Conservation (phyloP, 441 rosid genomes). For the Pelargonium cotyledonis region DNA sequence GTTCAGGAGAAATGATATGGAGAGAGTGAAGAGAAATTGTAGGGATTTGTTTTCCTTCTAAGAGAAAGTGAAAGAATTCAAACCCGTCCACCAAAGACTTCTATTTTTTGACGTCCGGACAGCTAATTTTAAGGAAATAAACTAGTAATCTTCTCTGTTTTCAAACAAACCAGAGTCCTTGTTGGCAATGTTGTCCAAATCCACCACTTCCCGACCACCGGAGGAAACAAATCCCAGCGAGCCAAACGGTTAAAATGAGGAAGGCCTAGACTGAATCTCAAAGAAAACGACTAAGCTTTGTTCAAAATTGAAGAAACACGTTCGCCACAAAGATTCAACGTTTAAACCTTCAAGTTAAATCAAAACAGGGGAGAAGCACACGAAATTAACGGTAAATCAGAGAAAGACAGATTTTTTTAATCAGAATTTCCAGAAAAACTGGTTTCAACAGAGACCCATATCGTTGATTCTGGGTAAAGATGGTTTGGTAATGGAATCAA, state of each 20-base stretch:
- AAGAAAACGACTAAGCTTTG: neutral
- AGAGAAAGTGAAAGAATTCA: conserved; percentile 3
- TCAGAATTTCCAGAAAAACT: no score
- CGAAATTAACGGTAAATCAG: no score
- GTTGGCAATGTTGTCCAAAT: neutral
- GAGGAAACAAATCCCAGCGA: neutral
- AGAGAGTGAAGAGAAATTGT: neutral
- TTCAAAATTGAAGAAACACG: neutral
- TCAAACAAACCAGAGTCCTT: neutral
- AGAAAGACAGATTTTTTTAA: no score
- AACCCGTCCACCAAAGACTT: conserved; percentile 1
- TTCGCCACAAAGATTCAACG: conserved; percentile 10
- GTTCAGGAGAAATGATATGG: neutral
- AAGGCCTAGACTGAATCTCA: neutral
- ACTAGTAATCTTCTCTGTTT: neutral
- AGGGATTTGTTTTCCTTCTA: neutral
- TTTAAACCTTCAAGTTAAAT: neutral
- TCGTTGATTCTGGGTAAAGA: neutral
- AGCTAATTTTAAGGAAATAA: neutral
- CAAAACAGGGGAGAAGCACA: neutral
- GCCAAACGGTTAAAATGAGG: neutral
- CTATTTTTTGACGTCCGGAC: conserved; percentile 14
- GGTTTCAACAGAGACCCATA: no score
- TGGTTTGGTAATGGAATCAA: neutral
- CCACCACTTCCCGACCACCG: neutral